These are phyloP conservation scores for Elsinoe perseae DNA, from an alignment of 2,329 filamentous ascomycete genomes.

Conservation along the genomic window DNA sequence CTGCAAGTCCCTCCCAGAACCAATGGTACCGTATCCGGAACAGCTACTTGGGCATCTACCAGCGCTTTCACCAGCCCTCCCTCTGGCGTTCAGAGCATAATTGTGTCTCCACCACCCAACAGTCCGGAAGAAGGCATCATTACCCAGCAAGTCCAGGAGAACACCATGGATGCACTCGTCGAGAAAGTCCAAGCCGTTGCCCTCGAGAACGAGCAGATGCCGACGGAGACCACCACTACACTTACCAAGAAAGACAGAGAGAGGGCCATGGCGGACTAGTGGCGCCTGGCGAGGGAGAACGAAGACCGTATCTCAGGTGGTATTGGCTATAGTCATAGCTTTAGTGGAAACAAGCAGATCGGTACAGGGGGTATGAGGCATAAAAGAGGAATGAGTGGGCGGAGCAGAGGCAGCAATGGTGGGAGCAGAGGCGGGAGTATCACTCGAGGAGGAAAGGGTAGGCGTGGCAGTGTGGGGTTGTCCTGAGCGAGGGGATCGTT, in stretches of 20 bases:
- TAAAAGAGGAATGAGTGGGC: neutral
- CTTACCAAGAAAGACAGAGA: neutral
- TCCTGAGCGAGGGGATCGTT: neutral
- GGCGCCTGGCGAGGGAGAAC: constrained; percentile 6
- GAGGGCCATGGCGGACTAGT: constrained; percentile 13
- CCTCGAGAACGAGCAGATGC: neutral
- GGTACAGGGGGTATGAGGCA: neutral
- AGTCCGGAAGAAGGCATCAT: neutral
- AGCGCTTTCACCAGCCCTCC: neutral
- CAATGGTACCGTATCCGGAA: neutral
- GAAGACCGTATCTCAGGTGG: neutral
- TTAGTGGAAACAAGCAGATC: neutral
- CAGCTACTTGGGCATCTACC: neutral
- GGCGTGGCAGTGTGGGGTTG: neutral
- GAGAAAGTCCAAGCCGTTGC: neutral
- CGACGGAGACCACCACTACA: neutral
- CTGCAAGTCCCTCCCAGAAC: neutral
- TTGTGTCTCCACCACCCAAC: constrained; percentile 8
- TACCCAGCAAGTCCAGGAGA: neutral
- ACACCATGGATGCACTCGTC: neutral
- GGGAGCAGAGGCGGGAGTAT: neutral
- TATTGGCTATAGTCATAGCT: neutral
- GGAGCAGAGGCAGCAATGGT: neutral
- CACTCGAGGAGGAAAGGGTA: neutral
- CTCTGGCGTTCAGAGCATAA: neutral